Base-by-base conservation (phyloP, 2,329 filamentous ascomycete species). In the Neofusicoccum parvum region DNA sequence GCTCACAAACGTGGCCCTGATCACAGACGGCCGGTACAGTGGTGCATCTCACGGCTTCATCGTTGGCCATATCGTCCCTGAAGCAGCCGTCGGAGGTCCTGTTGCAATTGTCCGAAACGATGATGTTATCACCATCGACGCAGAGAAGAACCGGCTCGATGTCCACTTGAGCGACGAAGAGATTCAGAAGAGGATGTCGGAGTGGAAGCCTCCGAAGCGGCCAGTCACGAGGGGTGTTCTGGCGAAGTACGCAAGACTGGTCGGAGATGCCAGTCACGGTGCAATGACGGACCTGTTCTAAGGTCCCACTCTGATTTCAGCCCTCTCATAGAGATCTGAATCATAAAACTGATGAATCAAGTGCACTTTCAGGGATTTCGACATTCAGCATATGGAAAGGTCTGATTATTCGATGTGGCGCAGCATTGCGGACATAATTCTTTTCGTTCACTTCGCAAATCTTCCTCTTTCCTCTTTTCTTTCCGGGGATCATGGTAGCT, bases 11-110 rank as follows among this genome's bases (percentile, higher is more conserved):
- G 87, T 97, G 9, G 94, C 94, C 0, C 85, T 98, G 14, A 92
- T 98, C 56, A 98, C 94, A 0, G 94, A 98, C 75, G 94, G 94
- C 0, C 83, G 94, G 51, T 98, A 97, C 78, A 90, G 87, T 53
- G 94, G 94, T 37, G 94, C 93, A 2, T 91, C 87, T 63, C 94
- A 97, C 76, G 93, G 93, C 0, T 97, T 97, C 78, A 95, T 97
- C 73, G 92, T 98, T 15, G 94, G 94, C 0, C 94, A 97, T 73
- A 92, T 97, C 14, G 91, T 91, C 2, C 94, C 94, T 2, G 94
- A 98, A 79, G 94, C 94, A 0, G 92, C 91, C 1, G 89, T 90
- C 1, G 94, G 94, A 15, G 94, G 94, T 0, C 94, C 94, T 0
- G 93, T 98, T 73, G 94, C 91, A 0, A 81, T 96, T 5, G 92